phyloP scores from a whole-genome alignment of 441 rosid species.

The Geranium incanum region DNA sequence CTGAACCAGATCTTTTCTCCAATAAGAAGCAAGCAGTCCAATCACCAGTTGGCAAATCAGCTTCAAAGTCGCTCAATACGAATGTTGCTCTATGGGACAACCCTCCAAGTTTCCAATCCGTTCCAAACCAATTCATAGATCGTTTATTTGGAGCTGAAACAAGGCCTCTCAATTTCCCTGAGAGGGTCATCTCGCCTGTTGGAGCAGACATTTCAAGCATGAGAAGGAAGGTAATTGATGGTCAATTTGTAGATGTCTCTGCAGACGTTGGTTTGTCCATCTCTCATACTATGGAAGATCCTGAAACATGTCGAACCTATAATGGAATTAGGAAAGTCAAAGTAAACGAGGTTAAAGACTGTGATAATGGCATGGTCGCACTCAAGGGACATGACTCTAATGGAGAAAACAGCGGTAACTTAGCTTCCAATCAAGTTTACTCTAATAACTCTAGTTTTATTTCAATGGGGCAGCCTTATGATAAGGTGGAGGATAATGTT shows the following conservation, averaged over 20 bases:
- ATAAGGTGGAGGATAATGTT: slow-evolving; percentile 32
- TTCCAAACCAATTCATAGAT: slow-evolving; percentile 45
- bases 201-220: slow-evolving; percentile 30
- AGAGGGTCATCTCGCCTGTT: slow-evolving; percentile 42
- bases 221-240: slow-evolving; percentile 33
- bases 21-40: slow-evolving; percentile 56
- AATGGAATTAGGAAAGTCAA: slow-evolving; percentile 51
- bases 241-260: slow-evolving; percentile 38
- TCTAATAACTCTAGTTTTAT: slow-evolving; percentile 26
- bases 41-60: slow-evolving; percentile 30
- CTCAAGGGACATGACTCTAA: slow-evolving; percentile 33
- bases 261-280: slow-evolving; percentile 45
- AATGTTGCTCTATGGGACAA: slow-evolving; percentile 45
- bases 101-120: slow-evolving; percentile 40
- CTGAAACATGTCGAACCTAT: slow-evolving; percentile 37
- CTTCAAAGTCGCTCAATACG: slow-evolving; percentile 27
- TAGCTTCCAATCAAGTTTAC: slow-evolving; percentile 2
- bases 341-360: slow-evolving; percentile 51
- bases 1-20: slow-evolving; percentile 41
- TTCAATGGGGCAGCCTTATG: slow-evolving; percentile 31
- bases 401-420: slow-evolving; percentile 32
- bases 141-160: slow-evolving; percentile 43
- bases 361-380: slow-evolving; percentile 33
- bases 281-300: slow-evolving; percentile 44
- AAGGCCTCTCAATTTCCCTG: slow-evolving; percentile 40